These are phyloP conservation scores for Aspergillus thermomutatus DNA, from an alignment of 2,329 filamentous ascomycete genomes.

Conservation along the genomic window DNA sequence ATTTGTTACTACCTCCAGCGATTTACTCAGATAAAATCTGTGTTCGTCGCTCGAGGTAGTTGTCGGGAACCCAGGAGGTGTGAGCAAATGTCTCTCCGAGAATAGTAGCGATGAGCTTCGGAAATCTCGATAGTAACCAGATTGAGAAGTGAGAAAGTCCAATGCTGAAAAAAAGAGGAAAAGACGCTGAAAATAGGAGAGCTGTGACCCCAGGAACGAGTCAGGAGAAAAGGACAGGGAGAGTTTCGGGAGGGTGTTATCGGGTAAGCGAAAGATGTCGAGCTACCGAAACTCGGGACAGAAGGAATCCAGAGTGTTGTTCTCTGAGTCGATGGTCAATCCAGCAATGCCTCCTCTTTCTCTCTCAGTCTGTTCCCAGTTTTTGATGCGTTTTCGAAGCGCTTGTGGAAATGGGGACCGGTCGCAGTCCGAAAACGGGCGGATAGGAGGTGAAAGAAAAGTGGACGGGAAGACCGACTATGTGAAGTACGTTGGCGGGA, in stretches of 20 bases:
- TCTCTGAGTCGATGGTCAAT: constrained; percentile 2
- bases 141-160: not conserved
- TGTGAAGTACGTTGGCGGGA: not conserved
- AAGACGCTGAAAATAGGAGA: constrained; percentile 11
- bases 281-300: constrained; percentile 16
- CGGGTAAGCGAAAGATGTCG: constrained; percentile 19
- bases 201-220: constrained; percentile 1
- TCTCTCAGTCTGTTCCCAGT: not conserved
- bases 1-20: constrained; percentile 34
- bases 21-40: constrained; percentile 36
- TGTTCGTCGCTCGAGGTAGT: constrained; percentile 38
- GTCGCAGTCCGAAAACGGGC: constrained; percentile 15
- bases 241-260: constrained; percentile 9
- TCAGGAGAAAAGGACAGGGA: constrained; percentile 8
- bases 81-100: constrained; percentile 5
- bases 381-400: constrained; percentile 1
- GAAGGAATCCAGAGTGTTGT: constrained; percentile 18
- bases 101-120: not conserved
- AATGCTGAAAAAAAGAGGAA: not conserved
- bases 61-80: constrained; percentile 22
- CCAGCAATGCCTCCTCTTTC: not conserved
- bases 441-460: constrained; percentile 3
- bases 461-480: too few species aligned
- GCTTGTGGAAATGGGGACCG: constrained; percentile 8
- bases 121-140: not conserved